A percentile compares a stretch with the other conserved stretches of the same genome.
These are phyloP conservation scores for Saccharomycopsis fibuligera DNA, from an alignment of 805 yeast species.

Conservation along the genomic window DNA sequence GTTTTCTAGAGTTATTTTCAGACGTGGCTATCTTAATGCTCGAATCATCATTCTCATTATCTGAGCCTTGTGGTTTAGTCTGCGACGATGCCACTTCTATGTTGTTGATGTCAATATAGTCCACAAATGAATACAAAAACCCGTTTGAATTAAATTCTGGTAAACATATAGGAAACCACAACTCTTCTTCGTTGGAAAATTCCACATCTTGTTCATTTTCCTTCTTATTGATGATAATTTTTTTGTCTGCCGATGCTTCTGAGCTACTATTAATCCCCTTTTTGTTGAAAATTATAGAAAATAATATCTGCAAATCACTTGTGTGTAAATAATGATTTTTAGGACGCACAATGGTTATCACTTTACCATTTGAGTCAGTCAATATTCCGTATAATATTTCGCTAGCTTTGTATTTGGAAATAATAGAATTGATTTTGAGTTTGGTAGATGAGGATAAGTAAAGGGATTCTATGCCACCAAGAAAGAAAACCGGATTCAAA, in stretches of 20 bases:
- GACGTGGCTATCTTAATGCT: background rate
- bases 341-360: slow-evolving; percentile 71
- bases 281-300: slow-evolving; percentile 54
- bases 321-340: slow-evolving; percentile 72
- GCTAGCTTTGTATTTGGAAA: slow-evolving; percentile 36
- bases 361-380: slow-evolving; percentile 53
- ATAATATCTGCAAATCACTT: slow-evolving; percentile 69
- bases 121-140: slow-evolving; percentile 75
- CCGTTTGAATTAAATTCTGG: slow-evolving; percentile 89
- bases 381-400: slow-evolving; percentile 66
- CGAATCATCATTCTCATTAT: background rate
- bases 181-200: slow-evolving; percentile 48
- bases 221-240: slow-evolving; percentile 3
- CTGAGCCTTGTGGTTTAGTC: background rate
- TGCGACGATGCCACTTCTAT: slow-evolving; percentile 18
- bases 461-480: slow-evolving; percentile 62
- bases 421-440: slow-evolving; percentile 46
- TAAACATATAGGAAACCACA: slow-evolving; percentile 91
- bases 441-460: slow-evolving; percentile 54
- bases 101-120: slow-evolving; percentile 41
- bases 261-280: background rate
- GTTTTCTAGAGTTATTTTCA: background rate
- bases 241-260: background rate
- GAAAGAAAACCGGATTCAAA: slow-evolving; percentile 51
- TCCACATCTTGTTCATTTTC: slow-evolving; percentile 17